phyloP scores from a whole-genome alignment of 257 asterid genomes.

The Ilex asprella region DNA sequence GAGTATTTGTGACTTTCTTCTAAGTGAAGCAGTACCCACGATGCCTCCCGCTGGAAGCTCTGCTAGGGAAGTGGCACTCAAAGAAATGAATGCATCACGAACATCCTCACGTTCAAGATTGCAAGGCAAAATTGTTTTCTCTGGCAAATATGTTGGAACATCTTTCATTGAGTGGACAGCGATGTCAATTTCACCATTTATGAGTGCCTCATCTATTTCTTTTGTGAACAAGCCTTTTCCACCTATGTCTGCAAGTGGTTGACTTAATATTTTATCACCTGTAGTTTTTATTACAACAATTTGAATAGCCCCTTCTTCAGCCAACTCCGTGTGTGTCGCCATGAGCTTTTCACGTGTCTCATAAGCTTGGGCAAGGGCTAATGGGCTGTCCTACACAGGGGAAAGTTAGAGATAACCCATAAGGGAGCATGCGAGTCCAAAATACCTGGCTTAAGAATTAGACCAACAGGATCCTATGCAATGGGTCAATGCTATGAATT shows the following conservation, averaged over 20 bases:
- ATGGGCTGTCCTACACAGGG: conserved; percentile 71
- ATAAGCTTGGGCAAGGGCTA: conserved; percentile 96
- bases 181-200: conserved; percentile 78
- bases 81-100: conserved; percentile 86
- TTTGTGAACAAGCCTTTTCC: conserved; percentile 96
- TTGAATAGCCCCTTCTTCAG: conserved; percentile 85
- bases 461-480: too few species aligned
- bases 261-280: conserved; percentile 84
- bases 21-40: conserved; percentile 88
- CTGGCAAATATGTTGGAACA: conserved; percentile 93
- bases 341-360: conserved; percentile 80
- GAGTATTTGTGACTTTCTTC: conserved; percentile 94
- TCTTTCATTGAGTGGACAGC: conserved; percentile 99
- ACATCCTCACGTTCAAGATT: conserved; percentile 97
- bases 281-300: conserved; percentile 86
- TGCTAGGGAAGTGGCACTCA: conserved; percentile 62
- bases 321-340: conserved; percentile 68
- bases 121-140: conserved; percentile 74
- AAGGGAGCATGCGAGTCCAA: too few species aligned
- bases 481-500: too few species aligned
- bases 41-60: conserved; percentile 82
- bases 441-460: too few species aligned
- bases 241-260: conserved; percentile 98
- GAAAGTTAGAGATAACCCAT: conserved; percentile 7
- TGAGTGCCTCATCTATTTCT: conserved; percentile 94